Conservation (phyloP, 768 basidiomycete species). For the Hortiboletus flavorubellus region DNA sequence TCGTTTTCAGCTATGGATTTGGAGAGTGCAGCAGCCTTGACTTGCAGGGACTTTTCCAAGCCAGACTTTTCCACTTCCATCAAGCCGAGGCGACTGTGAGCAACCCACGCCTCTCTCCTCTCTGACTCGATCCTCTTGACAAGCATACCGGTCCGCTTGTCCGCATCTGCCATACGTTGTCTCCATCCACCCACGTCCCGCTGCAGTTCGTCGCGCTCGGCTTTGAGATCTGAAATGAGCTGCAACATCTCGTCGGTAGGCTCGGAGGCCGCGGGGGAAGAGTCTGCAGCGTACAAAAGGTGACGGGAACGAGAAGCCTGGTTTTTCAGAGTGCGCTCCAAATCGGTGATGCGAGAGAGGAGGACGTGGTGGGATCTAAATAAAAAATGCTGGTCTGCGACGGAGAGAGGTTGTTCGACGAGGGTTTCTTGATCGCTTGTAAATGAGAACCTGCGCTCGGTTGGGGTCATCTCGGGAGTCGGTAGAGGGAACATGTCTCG, state of each 20-base stretch:
- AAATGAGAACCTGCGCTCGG: slow-evolving; percentile 42
- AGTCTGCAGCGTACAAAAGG: slow-evolving; percentile 48
- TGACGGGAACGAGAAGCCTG: slow-evolving; percentile 45
- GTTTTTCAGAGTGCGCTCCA: slow-evolving; percentile 62
- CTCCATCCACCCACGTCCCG: slow-evolving; percentile 89
- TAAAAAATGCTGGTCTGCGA: slow-evolving; percentile 81
- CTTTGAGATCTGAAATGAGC: slow-evolving; percentile 73
- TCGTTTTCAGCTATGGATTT: slow-evolving; percentile 28
- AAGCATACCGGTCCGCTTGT: slow-evolving; percentile 64
- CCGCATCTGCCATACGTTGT: slow-evolving; percentile 68
- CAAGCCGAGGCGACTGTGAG: slow-evolving; percentile 66
- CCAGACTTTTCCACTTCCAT: slow-evolving; percentile 65
- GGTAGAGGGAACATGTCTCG: slow-evolving; percentile 50
- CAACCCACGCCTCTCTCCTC: slow-evolving; percentile 78
- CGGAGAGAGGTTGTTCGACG: slow-evolving; percentile 52
- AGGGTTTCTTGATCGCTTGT: slow-evolving; percentile 18
- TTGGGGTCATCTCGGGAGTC: slow-evolving; percentile 75
- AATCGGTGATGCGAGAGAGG: slow-evolving; percentile 74
- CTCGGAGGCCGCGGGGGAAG: slow-evolving; percentile 37
- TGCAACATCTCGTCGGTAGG: slow-evolving; percentile 77
- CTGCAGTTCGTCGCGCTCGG: slow-evolving; percentile 86
- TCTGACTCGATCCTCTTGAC: slow-evolving; percentile 72
- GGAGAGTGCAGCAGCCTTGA: slow-evolving; percentile 29
- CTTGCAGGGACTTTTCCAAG: slow-evolving; percentile 47
- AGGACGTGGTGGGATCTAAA: slow-evolving; percentile 82